A percentile compares a stretch with the other conserved stretches of the same genome.
Evolutionary conservation across 1,284 basidiomycete genomes (phyloP).

Genomic region (Somion occarium): DNA sequence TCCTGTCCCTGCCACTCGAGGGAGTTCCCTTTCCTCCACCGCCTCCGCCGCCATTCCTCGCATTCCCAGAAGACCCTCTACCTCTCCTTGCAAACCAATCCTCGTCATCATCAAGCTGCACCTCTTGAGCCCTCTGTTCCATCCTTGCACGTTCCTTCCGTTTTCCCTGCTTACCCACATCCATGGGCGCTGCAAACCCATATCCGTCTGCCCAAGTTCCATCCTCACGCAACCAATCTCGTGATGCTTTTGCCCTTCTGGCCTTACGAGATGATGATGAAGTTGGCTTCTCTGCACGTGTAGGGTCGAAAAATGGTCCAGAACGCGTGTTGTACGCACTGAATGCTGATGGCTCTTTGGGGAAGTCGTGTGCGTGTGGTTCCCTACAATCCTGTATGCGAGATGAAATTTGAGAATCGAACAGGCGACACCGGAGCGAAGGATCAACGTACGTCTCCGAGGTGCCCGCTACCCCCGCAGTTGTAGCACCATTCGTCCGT

Average conservation of each 20-base stretch:
- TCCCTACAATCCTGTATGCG: slow-evolving; percentile 66
- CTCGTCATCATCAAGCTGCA: slow-evolving; percentile 43
- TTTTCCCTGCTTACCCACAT: slow-evolving; percentile 61
- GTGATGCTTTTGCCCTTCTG: slow-evolving; percentile 32
- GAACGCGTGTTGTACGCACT: slow-evolving; percentile 59
- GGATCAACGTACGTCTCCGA: slow-evolving; percentile 72
- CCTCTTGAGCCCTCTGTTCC: slow-evolving; percentile 44
- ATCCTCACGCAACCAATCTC: slow-evolving; percentile 7
- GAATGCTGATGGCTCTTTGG: slow-evolving; percentile 72
- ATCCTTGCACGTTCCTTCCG: slow-evolving; percentile 55
- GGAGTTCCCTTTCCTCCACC: slow-evolving; percentile 17
- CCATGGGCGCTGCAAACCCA: slow-evolving; percentile 43
- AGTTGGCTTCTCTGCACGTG: slow-evolving; percentile 20
- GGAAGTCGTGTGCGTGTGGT: slow-evolving; percentile 43
- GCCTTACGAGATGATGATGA: slow-evolving; percentile 13
- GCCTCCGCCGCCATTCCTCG: slow-evolving; percentile 1
- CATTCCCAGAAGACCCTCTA: slow-evolving; percentile 5
- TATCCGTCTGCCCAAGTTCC: slow-evolving; percentile 35
- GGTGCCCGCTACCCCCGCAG: slow-evolving; percentile 76
- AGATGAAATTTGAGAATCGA: slow-evolving; percentile 4
- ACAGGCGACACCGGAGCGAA: too few relatives aligned
- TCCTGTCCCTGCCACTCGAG: slow-evolving; percentile 6
- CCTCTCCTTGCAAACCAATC: slow-evolving; percentile 54
- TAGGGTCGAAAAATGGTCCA: slow-evolving; percentile 69
- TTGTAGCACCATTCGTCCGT: slow-evolving; percentile 85